Conservation (phyloP, 2,329 filamentous ascomycete genomes). For the Fusarium sp. region DNA sequence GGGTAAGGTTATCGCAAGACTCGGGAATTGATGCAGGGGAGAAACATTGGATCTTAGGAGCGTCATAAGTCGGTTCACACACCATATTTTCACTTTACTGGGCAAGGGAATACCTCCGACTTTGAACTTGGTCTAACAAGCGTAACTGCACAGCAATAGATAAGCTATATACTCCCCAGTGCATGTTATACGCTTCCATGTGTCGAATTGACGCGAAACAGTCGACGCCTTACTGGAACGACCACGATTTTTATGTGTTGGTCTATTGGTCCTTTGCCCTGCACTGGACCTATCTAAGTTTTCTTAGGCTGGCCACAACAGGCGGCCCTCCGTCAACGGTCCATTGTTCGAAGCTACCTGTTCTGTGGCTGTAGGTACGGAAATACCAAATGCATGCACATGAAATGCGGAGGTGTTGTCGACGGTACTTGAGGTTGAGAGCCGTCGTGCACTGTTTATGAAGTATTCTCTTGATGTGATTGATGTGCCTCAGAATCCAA, state of each 20-base stretch:
- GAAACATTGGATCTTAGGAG: constrained; percentile 25
- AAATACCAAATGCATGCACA: constrained; percentile 8
- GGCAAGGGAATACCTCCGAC: not conserved
- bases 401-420: constrained; percentile 9
- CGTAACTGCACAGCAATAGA: not conserved
- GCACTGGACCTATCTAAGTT: not conserved
- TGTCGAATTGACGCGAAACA: not conserved
- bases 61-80: not conserved
- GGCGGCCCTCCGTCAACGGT: not conserved
- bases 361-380: not conserved
- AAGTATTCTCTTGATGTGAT: constrained; percentile 18
- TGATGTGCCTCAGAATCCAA: not conserved
- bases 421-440: constrained; percentile 18
- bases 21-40: constrained; percentile 17
- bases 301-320: constrained; percentile 13
- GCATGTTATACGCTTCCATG: not conserved
- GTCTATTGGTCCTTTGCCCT: constrained; percentile 20
- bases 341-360: not conserved
- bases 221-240: not conserved
- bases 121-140: not conserved
- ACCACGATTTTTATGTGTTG: too few relatives aligned
- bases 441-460: not conserved
- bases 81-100: not conserved
- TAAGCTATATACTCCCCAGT: not conserved
- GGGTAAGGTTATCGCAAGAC: constrained; percentile 13